Evolutionary conservation across 768 basidiomycete species (phyloP), one percentile per base, ranked within the genome.

Genomic region (Xerocomellus amylosporus): DNA sequence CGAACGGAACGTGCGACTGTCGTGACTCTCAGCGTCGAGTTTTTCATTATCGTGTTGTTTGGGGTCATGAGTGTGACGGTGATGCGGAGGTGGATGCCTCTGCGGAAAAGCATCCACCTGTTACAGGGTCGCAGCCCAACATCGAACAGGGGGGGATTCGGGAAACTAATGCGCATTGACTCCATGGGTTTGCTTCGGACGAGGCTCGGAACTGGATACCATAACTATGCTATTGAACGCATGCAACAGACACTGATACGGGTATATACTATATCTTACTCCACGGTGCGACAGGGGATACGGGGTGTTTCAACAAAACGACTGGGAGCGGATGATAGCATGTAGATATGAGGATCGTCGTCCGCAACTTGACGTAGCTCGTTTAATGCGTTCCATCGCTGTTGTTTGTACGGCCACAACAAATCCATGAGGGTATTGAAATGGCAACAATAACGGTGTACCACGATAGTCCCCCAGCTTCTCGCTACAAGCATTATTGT

Each of bases 21-120:
- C 15, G 8, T 15, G 33, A 38, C 53, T 7, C 52, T 62, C 10
- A 38, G 57, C 8, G 33, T 49, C 19, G 57, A 55, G 39, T 58
- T 30, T 33, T 12, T 43, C 15, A 38, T 63, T 14, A 46, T 61
- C 17, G 15, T 59, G 10, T 20, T 41, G 5, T 24, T 54, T 13
- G 36, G 2, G 12, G 2, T 28, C 14, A 50, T 56, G 36, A 22
- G 48, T 5, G 9, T 42, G 20, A 4, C 8, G 12, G 53, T 56
- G 31, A 56, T 61, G 49, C 14, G 40, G 15, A 43, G 2, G 46
- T 1, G n/a, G 39, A 47, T 34, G 3, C 6, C 10, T n/a, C 44
- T 24, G 17, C 20, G 28, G 46, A 39, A 34, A 14, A 37, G 14
- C 8, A 34, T 5, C 3, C 5, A 6, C 13, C 4, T 33, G 12